Evolutionary conservation across 371 early-diverging fungal species (phyloP), one percentile per base, ranked within the genome.

Genomic region (Mortierella sp.): DNA sequence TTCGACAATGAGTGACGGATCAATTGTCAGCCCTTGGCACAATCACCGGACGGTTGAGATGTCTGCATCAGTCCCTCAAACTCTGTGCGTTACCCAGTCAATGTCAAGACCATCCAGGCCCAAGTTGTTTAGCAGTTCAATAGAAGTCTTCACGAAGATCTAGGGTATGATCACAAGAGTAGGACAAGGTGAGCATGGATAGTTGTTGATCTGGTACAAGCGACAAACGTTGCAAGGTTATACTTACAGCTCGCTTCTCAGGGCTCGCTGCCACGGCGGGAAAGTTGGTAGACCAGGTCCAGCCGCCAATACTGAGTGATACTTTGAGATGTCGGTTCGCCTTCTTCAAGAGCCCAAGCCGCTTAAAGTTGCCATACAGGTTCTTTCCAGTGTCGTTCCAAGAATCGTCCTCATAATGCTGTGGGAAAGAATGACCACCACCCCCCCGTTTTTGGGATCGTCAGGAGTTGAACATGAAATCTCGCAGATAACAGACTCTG

Each of bases 211-310:
- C 14, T 8, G 10, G 14, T 8, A 7, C 14, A 39, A 39, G 7
- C 14, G 7, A 39, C 8, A 39, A 31, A 48, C 12, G 4, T 17
- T 41, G 25, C 24, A 52, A 41, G 10, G 22, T n/a, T 8, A 8
- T 22, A 51, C 71, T 48, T 63, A 73, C 73, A 34, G 73, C 70
- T 28, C 93, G 80, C 52, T 82, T 83, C 9, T 71, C 76, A 3
- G 85, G 81, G 63, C 81, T 80, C 1, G 90, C 74, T 0, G 87
- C 86, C 43, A 95, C 92, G 0, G 82, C 82, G 2, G 93, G 90
- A 78, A 97, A 97, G 57, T 90, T 84, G 51, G 89, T 91, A 2
- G 93, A 92, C 88, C 88, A 90, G 3, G 92, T 89, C 95, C 95
- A 95, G 2, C 97, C 96, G 21, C 96, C 97, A 40, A 96, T 86